Conservation (phyloP, 176 grass and related monocot genomes). For the Oryza australiensis region DNA sequence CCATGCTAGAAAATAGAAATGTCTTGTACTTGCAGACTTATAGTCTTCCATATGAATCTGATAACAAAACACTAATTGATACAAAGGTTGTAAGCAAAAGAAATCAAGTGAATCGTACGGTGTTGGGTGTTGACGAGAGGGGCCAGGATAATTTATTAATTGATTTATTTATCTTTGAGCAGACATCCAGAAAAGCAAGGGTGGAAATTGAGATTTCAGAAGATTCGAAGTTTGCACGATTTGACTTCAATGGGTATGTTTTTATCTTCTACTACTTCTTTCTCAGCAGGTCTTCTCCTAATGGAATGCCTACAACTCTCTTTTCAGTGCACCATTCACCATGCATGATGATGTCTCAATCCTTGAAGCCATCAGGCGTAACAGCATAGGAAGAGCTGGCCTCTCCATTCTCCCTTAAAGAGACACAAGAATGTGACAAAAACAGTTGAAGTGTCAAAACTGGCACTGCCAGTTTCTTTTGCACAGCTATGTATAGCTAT, state of each 20-base stretch:
- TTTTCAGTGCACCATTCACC: slow-evolving; percentile 74
- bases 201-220: slow-evolving; percentile 92
- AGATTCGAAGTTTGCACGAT: slow-evolving; percentile 64
- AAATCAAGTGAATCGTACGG: slow-evolving; percentile 7
- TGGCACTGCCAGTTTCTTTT: slow-evolving; percentile 38
- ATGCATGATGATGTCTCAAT: slow-evolving; percentile 83
- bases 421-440: slow-evolving; percentile 24
- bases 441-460: slow-evolving; percentile 22
- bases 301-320: slow-evolving; percentile 19
- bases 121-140: background rate
- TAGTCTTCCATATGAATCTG: background rate
- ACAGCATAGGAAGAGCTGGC: slow-evolving; percentile 45
- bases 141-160: slow-evolving; percentile 8
- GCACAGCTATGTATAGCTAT: slow-evolving; percentile 52
- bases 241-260: slow-evolving; percentile 80
- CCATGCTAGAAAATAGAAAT: slow-evolving; percentile 9
- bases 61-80: slow-evolving; percentile 11
- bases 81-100: slow-evolving; percentile 2
- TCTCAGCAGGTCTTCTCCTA: slow-evolving; percentile 15
- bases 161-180: slow-evolving; percentile 40
- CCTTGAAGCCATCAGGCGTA: slow-evolving; percentile 56
- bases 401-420: background rate
- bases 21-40: background rate
- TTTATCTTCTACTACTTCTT: background rate
- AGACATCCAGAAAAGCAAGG: slow-evolving; percentile 71